A percentile compares a stretch with the other conserved stretches of the same genome.
Evolutionary conservation across 2,329 filamentous ascomycete species (phyloP).

Genomic region (Nemania diffusa): DNA sequence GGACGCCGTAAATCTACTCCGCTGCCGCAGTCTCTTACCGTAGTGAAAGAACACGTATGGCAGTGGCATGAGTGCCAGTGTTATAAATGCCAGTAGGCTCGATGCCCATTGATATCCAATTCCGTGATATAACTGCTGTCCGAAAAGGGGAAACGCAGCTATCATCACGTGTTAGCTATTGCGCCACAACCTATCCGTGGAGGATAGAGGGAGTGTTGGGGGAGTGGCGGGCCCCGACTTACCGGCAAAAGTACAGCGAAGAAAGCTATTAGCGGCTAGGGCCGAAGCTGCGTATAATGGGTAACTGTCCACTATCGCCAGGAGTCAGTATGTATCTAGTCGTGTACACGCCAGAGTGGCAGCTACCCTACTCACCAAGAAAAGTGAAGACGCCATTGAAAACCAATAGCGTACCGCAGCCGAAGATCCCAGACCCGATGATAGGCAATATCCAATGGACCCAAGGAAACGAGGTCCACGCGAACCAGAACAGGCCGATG

Average conservation of each 20-base stretch:
- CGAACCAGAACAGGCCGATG: conserved; percentile 86
- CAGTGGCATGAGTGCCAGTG: conserved; percentile 71
- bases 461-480: conserved; percentile 79
- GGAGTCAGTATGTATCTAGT: conserved; percentile 18
- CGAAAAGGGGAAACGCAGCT: conserved; percentile 82
- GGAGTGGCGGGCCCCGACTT: conserved; percentile 45
- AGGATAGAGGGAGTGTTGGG: background rate
- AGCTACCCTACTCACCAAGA: conserved; percentile 64
- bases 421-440: conserved; percentile 77
- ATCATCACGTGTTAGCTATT: conserved; percentile 19
- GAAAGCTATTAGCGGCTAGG: conserved; percentile 84
- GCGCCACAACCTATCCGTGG: conserved; percentile 11
- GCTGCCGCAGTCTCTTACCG: conserved; percentile 66
- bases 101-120: conserved; percentile 78
- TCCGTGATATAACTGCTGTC: conserved; percentile 75
- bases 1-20: conserved; percentile 51
- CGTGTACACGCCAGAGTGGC: background rate
- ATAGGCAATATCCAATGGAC: conserved; percentile 83
- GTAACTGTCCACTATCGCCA: conserved; percentile 74
- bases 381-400: conserved; percentile 92
- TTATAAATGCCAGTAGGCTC: conserved; percentile 69
- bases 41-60: conserved; percentile 71
- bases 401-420: conserved; percentile 75
- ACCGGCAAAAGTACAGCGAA: conserved; percentile 79
- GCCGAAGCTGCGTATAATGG: conserved; percentile 79